These are phyloP conservation scores for Usnea hakonensis DNA, from an alignment of 495 filamentous ascomycete genomes.

Conservation along the genomic window DNA sequence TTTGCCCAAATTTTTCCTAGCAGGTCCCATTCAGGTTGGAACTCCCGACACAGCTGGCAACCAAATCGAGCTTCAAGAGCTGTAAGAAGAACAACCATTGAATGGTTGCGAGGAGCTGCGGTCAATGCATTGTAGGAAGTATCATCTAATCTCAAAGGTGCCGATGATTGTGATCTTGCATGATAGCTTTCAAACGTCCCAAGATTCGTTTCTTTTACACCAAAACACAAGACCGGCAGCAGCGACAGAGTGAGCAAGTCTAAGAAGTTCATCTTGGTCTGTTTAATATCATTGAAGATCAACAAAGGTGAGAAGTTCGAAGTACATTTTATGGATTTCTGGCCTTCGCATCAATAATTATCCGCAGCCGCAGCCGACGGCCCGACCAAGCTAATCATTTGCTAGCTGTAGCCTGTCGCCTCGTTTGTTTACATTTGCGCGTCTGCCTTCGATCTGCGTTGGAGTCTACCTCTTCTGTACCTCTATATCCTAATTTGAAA, in stretches of 20 bases:
- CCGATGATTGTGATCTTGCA: constrained; percentile 53
- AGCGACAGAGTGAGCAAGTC: constrained; percentile 44
- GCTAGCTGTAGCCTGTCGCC: too few relatives aligned
- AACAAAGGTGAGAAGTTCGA: background rate
- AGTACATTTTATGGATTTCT: constrained; percentile 2
- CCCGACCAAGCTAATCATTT: too few relatives aligned
- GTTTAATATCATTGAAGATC: constrained; percentile 31
- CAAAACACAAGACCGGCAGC: constrained; percentile 29
- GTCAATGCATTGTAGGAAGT: constrained; percentile 66
- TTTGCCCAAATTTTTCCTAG: constrained; percentile 80
- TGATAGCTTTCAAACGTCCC: constrained; percentile 62
- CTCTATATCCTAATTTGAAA: background rate
- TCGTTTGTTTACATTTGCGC: constrained; percentile 1
- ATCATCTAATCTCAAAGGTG: constrained; percentile 71
- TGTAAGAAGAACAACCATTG: constrained; percentile 74
- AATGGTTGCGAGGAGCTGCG: constrained; percentile 70
- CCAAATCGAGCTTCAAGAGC: constrained; percentile 79
- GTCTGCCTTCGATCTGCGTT: background rate
- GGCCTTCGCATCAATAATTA: constrained; percentile 7
- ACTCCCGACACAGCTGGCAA: constrained; percentile 79
- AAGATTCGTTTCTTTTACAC: constrained; percentile 46
- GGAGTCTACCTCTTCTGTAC: background rate
- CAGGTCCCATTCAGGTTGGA: constrained; percentile 91
- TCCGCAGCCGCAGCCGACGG: background rate
- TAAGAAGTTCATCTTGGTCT: constrained; percentile 46